Percentiles rank a stretch among this genome's conserved stretches.
Evolutionary conservation across 495 filamentous ascomycete species (phyloP).

Genomic region (Ascodesmis nigricans): DNA sequence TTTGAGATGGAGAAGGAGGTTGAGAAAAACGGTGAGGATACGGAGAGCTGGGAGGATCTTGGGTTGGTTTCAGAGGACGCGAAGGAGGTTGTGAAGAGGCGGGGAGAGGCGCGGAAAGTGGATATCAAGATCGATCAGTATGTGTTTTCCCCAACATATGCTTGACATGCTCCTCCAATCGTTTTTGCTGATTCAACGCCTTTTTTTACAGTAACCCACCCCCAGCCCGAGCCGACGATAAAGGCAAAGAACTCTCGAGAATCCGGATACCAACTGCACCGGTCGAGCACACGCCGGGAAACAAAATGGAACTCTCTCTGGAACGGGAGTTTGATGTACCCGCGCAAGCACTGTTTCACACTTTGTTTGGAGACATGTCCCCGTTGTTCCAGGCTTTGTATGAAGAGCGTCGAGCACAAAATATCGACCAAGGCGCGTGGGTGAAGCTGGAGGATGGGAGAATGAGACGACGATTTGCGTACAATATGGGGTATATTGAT

Average conservation of each 20-base stretch:
- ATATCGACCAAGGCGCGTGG: constrained; percentile 78
- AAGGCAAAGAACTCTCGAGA: too few species aligned
- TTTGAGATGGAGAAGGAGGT: constrained; percentile 39
- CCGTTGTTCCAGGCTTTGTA: constrained; percentile 83
- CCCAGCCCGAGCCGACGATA: too few species aligned
- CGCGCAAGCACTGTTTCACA: constrained; percentile 82
- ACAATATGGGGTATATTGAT: constrained; percentile 46
- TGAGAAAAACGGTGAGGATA: constrained; percentile 12
- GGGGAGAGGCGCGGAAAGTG: too few species aligned
- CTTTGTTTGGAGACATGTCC: constrained; percentile 87
- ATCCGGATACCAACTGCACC: constrained; percentile 66
- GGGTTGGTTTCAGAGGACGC: constrained; percentile 36
- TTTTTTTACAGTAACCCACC: too few species aligned
- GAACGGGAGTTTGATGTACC: constrained; percentile 70
- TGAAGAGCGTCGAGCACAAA: constrained; percentile 57
- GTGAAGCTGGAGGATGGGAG: constrained; percentile 40
- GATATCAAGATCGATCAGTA: too few species aligned
- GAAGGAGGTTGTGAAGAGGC: constrained; percentile 10
- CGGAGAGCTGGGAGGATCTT: constrained; percentile 84
- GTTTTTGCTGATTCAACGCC: too few species aligned
- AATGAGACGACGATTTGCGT: constrained; percentile 56
- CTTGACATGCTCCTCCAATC: too few species aligned
- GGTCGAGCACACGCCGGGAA: constrained; percentile 56
- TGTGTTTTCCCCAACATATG: too few species aligned
- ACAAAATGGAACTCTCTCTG: constrained; percentile 39